Evolutionary conservation across 768 basidiomycete species (phyloP).

Genomic region (Leccinum truebloodii): DNA sequence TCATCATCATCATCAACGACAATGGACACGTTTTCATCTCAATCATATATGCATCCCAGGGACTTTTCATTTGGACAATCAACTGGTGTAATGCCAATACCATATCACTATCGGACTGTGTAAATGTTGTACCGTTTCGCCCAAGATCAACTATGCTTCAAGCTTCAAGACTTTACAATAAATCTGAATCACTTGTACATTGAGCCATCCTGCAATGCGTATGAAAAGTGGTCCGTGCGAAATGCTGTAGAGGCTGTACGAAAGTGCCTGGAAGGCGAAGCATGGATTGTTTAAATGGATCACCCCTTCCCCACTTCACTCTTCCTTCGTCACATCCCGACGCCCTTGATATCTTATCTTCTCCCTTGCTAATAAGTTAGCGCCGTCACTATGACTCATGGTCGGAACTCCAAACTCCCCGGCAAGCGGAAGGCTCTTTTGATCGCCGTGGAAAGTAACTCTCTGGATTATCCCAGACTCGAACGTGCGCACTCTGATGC

Average conservation of each 20-base stretch:
- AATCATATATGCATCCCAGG: slow-evolving; percentile 1
- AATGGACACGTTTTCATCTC: slow-evolving; percentile 9
- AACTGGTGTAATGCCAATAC: slow-evolving; percentile 5
- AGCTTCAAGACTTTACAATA: neutral
- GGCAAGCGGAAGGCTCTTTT: slow-evolving; percentile 23
- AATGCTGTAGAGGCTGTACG: slow-evolving; percentile 17
- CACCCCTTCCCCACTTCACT: neutral
- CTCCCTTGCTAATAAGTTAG: neutral
- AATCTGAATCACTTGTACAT: neutral
- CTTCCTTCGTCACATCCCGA: neutral
- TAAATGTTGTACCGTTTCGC: neutral
- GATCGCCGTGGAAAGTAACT: slow-evolving; percentile 21
- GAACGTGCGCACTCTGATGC: slow-evolving; percentile 19
- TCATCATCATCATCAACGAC: neutral
- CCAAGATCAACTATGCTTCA: neutral
- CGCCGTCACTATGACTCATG: slow-evolving; percentile 9
- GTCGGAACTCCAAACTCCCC: neutral
- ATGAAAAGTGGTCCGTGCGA: neutral
- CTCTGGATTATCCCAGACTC: slow-evolving; percentile 1
- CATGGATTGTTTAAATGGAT: slow-evolving; percentile 3
- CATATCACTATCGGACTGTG: neutral
- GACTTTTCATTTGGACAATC: slow-evolving; percentile 9
- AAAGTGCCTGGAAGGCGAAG: neutral
- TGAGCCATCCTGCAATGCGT: neutral
- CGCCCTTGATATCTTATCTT: slow-evolving; percentile 17